Evolutionary conservation across 2,329 filamentous ascomycete species (phyloP), one percentile per base, ranked within the genome.

Genomic region (Fusarium sp.): DNA sequence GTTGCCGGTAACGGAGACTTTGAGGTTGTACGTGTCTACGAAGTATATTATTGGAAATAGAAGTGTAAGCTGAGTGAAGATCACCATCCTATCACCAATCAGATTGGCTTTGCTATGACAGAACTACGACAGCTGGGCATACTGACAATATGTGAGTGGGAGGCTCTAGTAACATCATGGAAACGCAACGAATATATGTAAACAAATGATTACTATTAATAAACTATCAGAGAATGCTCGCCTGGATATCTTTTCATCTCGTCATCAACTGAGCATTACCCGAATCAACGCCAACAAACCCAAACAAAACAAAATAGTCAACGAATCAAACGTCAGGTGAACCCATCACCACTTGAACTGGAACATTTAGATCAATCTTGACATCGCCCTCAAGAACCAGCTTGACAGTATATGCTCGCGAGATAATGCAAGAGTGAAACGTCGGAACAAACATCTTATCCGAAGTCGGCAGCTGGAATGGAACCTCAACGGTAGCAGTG

Each of bases 391-490:
- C 66, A 2, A 69, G 21, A 20, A 60, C 53, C 3, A 67, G 10
- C n/a, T 62, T 56, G n/a, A 63, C 43, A 3, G 57, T 51, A n/a
- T 69, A 69, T 4, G 56, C 66, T 26, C 66, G 46, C 3, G 66
- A 52, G 1, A 69, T 39, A 3, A 69, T 60, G 14, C 66, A 69
- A 0, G 66, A 63, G 47, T 69, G 44, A 36, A 69, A 69, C 0
- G 66, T 69, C 0, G 66, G 66, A 3, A 69, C 58, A 43, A 67
- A 69, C 62, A 68, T 69, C 15, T 67, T 69, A 4, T 69, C 66
- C 0, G 40, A 42, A 0, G 48, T 61, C 0, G 67, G 67, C 1
- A 69, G 11, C 11, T 56, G 34, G 4, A 69, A 64, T 0, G 67
- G 67, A 10, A 69, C 17, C 10, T 69, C 54, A 12, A 69, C 21